Evolutionary conservation across 768 basidiomycete species (phyloP), one percentile per base, ranked within the genome.

Genomic region (Psilocybe tampanensis): DNA sequence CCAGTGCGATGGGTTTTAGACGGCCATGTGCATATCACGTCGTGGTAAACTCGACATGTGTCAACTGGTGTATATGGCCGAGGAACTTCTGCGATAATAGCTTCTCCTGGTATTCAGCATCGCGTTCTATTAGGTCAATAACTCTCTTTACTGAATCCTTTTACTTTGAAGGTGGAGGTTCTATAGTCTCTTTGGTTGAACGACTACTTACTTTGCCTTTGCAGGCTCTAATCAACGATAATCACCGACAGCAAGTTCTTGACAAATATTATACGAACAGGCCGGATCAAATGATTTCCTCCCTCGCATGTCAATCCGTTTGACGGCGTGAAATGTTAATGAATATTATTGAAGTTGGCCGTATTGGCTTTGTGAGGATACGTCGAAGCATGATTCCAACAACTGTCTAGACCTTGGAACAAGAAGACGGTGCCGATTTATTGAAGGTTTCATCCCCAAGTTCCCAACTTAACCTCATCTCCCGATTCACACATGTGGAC

Each of bases 281-380:
- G 39, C 55, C 60, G 60, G 60, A 61, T 61, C 60, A 60, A 33
- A 21, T 41, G 23, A 23, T 48, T 17, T 36, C 17, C 45, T 60
- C 41, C 32, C 47, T 54, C 52, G 47, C 59, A 52, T 56, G 54
- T 60, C 59, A 60, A 44, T 41, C 44, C 32, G 24, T 23, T 34
- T 57, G 56, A 61, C 56, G 44, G 60, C 56, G 60, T 61, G 60
- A 61, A 61, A 52, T 24, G 9, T 21, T 55, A 45, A 55, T 55
- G 45, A 41, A 39, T 44, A 22, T 33, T 41, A 17, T 9, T 33
- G n/a, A 26, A 53, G 26, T 44, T 33, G 18, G 17, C 5, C 19
- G 23, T 33, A 52, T 44, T 56, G 32, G 15, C 18, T 54, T 29
- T 44, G 43, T 43, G 52, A 54, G 55, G 58, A 54, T 49, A 59